Base-by-base conservation (phyloP, 495 filamentous ascomycete genomes). In the Aspergillus cavernicola region DNA sequence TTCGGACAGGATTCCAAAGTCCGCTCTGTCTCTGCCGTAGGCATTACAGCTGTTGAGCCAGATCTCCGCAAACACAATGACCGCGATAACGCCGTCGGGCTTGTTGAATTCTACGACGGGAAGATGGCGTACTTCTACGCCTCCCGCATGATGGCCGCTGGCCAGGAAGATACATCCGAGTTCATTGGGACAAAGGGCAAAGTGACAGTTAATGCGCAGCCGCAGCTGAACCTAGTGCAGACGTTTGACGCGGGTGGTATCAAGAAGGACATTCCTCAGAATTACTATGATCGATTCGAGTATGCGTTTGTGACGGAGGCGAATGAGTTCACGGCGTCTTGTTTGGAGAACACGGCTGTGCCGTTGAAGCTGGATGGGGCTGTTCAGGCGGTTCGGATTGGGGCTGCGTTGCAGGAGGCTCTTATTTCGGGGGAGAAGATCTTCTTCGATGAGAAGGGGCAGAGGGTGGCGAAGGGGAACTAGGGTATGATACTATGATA, bases 131-230 rank as follows among this genome's bases (percentile, higher is more conserved):
- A 84, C 53, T 79, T 83, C 52, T 85, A 82, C 63, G 69, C 66
- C 16, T 73, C 66, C 7, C 69, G 83, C 13, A 85, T 84, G 81
- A 85, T 85, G 80, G 77, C 80, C 0, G 73, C 77, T 2, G 83
- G 83, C 1, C 83, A 85, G 66, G 75, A 84, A 55, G 83, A 86
- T 56, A 75, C 71, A 52, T 83, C 83, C 0, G 83, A 86, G 67
- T 73, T 86, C 44, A 80, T 85, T 50, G 83, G 83, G 6, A 85
- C 83, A 0, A 67, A 76, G 46, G 83, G 83, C 4, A 85, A 85
- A 58, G 40, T 85, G 11, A 68, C 72, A 0, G 74, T 85, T 19
- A 85, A 85, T 53, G 71, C 68, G 10, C 71, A 80, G 52, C 83
- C 83, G 16, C 59, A 64, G 41, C 40, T 61, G 22, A 77, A 80